Percentiles rank a stretch among this genome's conserved stretches.
Conservation (phyloP, 164 flowering plant species). For the Vitis amurensis region DNA sequence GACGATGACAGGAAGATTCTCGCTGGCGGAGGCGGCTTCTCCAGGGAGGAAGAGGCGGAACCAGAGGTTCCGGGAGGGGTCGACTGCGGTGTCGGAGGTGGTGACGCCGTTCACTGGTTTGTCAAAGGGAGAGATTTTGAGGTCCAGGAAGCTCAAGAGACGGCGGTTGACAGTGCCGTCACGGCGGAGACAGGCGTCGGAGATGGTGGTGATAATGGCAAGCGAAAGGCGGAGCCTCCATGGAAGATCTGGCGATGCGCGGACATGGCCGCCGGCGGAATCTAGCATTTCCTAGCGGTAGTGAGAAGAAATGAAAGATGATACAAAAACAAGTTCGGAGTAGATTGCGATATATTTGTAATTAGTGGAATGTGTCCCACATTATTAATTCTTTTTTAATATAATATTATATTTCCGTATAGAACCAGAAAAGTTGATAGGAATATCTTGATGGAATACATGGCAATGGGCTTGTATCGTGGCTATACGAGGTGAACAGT, state of each 20-base stretch:
- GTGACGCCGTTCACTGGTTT: slow-evolving; percentile 24
- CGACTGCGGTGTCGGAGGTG: slow-evolving; percentile 23
- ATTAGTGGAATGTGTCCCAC: too few relatives aligned
- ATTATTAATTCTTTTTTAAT: too few relatives aligned
- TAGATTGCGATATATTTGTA: too few relatives aligned
- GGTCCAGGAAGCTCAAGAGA: slow-evolving; percentile 11
- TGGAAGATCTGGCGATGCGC: slow-evolving; percentile 4
- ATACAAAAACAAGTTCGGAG: too few relatives aligned
- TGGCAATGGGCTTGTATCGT: too few relatives aligned
- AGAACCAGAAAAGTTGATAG: too few relatives aligned
- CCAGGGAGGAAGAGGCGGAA: slow-evolving; percentile 23
- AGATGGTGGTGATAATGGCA: not conserved
- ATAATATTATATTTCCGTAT: too few relatives aligned
- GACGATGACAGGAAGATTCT: slow-evolving; percentile 27
- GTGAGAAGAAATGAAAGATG: too few relatives aligned
- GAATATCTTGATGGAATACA: too few relatives aligned
- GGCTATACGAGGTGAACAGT: too few relatives aligned
- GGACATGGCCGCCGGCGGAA: too few relatives aligned
- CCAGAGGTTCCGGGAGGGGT: slow-evolving; percentile 35
- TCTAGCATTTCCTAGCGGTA: too few relatives aligned
- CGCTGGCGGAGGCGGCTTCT: not conserved
- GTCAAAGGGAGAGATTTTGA: slow-evolving; percentile 11
- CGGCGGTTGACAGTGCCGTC: slow-evolving; percentile 37
- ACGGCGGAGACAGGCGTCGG: slow-evolving; percentile 17
- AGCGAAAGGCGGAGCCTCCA: slow-evolving; percentile 10